Base-by-base conservation (phyloP, 805 yeast genomes). In the Metschnikowia vanudenii region DNA sequence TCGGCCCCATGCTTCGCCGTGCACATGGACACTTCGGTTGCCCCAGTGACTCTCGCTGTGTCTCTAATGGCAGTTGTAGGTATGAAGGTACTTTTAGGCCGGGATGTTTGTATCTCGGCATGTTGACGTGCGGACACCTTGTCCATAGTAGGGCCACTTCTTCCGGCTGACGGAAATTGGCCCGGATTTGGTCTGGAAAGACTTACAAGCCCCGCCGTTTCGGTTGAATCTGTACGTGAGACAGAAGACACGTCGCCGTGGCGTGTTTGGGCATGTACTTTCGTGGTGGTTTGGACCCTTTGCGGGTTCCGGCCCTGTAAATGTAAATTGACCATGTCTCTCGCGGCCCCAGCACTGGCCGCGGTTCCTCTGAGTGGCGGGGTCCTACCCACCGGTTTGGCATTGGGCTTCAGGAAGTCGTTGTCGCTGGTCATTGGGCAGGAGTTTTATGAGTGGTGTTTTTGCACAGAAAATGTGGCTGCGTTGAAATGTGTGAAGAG, bases 321-420 rank as follows among this genome's bases (percentile, higher is more conserved):
- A 32, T 80, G 80, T 38, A 75, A 45, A 29, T 58, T 57, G 38
- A 76, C 81, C 82, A 85, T 75, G 54, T 83, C 82, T 46, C 90
- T 69, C 2, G 92, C 92, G 22, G 77, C 63, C 50, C 73, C 73
- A 4, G 84, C 70, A 50, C 82, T 82, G 3, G 80, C 68, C 0
- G 84, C 79, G 31, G 73, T 16, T 28, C 31, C 31, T 1, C 24
- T 35, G 12, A 29, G 32, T n/a, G 32, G 32, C 8, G 24, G 24
- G 8, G 24, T 22, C 24, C 24, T 4, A 22, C 8, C 24, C 24
- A 22, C 24, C 8, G 24, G 24, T 22, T 8, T 29, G 32, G 32
- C 11, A 13, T 12, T 29, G 5, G 32, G 32, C 11, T 29, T 29
- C 32, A 12, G 32, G 14, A 45, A 40, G 26, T 39, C 37, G 8